Percentiles rank a stretch among this genome's conserved stretches.
These are phyloP conservation scores for Murraya paniculata DNA, from an alignment of 345 rosid species.

Conservation along the genomic window DNA sequence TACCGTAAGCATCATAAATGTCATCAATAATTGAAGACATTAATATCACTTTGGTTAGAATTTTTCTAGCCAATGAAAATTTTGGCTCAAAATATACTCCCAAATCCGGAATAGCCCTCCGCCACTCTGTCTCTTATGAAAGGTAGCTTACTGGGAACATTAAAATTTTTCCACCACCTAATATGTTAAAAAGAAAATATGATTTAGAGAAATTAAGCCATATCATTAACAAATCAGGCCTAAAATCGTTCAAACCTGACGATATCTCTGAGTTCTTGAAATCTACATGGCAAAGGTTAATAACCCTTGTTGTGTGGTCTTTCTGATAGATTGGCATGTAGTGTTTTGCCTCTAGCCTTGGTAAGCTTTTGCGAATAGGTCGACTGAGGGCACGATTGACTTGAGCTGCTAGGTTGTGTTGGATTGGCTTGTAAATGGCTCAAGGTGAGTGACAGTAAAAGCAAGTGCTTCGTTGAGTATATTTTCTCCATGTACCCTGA, in stretches of 20 bases:
- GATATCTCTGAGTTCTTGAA: conserved; percentile 32
- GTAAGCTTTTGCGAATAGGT: conserved; percentile 18
- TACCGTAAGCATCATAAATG: conserved; percentile 29
- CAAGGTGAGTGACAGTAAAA: conserved; percentile 27
- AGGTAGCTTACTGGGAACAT: conserved; percentile 21
- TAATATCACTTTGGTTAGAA: conserved; percentile 20
- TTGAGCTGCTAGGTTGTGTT: conserved; percentile 6
- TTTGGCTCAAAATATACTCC: conserved; percentile 19
- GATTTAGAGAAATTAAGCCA: too few relatives aligned
- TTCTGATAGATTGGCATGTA: conserved; percentile 27
- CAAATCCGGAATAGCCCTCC: not conserved
- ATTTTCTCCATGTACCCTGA: conserved; percentile 29
- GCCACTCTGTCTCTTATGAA: conserved; percentile 22
- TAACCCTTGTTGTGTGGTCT: conserved; percentile 20
- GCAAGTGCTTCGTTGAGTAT: conserved; percentile 35
- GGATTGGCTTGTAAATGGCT: not conserved
- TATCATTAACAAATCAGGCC: too few relatives aligned
- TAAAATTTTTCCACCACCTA: conserved; percentile 45
- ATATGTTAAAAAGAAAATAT: too few relatives aligned
- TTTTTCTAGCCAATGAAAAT: conserved; percentile 10
- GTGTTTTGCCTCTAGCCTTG: conserved; percentile 21
- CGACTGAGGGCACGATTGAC: not conserved
- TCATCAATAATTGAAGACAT: conserved; percentile 14
- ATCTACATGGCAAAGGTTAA: conserved; percentile 24
- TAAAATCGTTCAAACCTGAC: not conserved